A percentile compares a stretch with the other conserved stretches of the same genome.
These are phyloP conservation scores for Bipolaris bicolor DNA, from an alignment of 2,329 filamentous ascomycete species.

Conservation along the genomic window DNA sequence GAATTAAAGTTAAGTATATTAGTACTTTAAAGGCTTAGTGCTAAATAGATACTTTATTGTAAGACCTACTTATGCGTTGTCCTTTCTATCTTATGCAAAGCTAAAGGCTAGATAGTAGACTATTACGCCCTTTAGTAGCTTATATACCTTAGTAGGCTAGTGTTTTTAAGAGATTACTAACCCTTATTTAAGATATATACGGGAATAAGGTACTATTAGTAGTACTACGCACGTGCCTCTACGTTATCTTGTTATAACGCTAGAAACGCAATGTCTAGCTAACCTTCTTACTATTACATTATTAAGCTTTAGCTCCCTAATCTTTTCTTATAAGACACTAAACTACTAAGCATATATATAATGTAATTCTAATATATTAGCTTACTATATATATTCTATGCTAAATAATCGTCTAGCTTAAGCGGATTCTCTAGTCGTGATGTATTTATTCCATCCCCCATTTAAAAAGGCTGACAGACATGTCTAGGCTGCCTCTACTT, in stretches of 20 bases:
- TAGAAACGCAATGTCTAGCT: neutral
- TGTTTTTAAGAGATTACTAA: neutral
- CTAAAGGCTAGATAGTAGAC: neutral
- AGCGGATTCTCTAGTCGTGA: neutral
- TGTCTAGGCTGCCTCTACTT: neutral
- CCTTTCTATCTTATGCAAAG: slow-evolving; percentile 5
- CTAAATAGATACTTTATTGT: neutral
- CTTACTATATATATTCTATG: neutral
- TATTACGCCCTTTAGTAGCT: neutral
- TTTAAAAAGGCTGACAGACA: neutral
- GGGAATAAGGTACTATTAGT: neutral
- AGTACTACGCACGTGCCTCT: neutral
- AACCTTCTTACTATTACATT: neutral
- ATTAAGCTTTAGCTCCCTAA: neutral
- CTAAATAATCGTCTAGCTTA: neutral
- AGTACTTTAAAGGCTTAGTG: slow-evolving; percentile 3
- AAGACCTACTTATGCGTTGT: slow-evolving; percentile 4
- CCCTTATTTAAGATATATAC: neutral
- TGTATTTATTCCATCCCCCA: neutral
- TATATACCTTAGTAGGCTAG: slow-evolving; percentile 3
- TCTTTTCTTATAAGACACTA: neutral
- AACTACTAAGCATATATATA: neutral
- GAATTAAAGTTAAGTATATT: slow-evolving; percentile 2
- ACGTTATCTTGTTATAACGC: neutral
- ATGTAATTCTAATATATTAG: no score